phyloP scores from a whole-genome alignment of 768 basidiomycete species.

The Tephrocybe sp. region DNA sequence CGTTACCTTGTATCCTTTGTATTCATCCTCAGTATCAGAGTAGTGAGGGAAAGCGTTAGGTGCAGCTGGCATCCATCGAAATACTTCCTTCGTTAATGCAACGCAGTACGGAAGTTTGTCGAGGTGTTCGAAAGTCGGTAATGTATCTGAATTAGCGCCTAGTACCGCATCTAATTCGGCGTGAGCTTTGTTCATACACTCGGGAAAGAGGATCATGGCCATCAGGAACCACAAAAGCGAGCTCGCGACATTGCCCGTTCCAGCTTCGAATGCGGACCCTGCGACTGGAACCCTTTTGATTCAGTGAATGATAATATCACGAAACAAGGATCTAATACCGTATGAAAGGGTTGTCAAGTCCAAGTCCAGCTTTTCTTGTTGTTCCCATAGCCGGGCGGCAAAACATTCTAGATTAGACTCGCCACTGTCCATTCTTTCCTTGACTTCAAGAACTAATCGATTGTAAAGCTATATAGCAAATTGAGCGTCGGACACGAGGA shows the following conservation, averaged over 20 bases:
- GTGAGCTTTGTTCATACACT: constrained; percentile 6
- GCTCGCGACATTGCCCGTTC: constrained; percentile 3
- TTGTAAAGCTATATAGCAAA: constrained; percentile 15
- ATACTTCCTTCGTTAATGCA: constrained; percentile 3
- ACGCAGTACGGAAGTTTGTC: constrained; percentile 5
- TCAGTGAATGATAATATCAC: not conserved
- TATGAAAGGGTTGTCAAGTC: constrained; percentile 5
- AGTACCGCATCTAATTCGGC: not conserved
- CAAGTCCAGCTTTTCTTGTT: constrained; percentile 5
- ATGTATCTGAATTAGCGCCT: not conserved
- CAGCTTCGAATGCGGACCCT: constrained; percentile 7
- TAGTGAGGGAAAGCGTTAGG: constrained; percentile 5
- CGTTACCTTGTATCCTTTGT: constrained; percentile 2
- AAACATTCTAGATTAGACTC: constrained; percentile 12
- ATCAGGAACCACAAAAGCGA: constrained; percentile 6
- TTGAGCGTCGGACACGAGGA: not conserved
- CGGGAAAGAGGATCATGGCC: constrained; percentile 14
- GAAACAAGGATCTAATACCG: not conserved
- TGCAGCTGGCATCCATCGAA: constrained; percentile 4
- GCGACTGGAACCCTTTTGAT: not conserved
- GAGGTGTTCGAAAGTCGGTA: not conserved
- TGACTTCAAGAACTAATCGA: constrained; percentile 19
- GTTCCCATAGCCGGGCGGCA: constrained; percentile 11
- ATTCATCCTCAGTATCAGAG: constrained; percentile 6
- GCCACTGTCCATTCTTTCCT: constrained; percentile 15